phyloP scores from a whole-genome alignment of 192 early-diverging fungal species.

The Coemansia sp. region DNA sequence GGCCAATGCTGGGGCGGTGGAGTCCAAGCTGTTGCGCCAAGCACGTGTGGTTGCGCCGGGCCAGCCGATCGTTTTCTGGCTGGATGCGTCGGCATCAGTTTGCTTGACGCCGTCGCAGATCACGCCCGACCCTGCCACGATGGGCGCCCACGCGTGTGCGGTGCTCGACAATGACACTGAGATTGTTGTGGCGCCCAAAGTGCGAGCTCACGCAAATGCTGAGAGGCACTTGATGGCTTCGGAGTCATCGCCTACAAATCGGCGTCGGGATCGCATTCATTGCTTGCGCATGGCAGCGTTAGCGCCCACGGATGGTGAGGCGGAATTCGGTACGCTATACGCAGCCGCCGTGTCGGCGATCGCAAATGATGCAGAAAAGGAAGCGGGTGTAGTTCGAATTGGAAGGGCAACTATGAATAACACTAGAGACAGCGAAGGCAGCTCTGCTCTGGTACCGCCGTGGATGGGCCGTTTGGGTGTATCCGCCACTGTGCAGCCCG shows the following conservation, averaged over 20 bases:
- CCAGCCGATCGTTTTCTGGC: constrained; percentile 75
- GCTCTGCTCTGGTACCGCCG: not conserved
- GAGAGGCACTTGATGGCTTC: constrained; percentile 9
- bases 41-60: constrained; percentile 64
- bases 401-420: not conserved
- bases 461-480: constrained; percentile 21
- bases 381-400: not conserved
- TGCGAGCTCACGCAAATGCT: constrained; percentile 32
- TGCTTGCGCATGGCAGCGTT: constrained; percentile 32
- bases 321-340: constrained; percentile 36
- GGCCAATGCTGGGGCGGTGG: constrained; percentile 72
- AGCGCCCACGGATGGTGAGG: constrained; percentile 14
- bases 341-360: constrained; percentile 24
- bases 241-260: not conserved
- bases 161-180: constrained; percentile 68
- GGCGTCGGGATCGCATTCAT: not conserved
- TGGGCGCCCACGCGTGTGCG: constrained; percentile 32
- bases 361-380: constrained; percentile 24
- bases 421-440: not conserved
- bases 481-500: constrained; percentile 31
- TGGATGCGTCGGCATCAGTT: constrained; percentile 65
- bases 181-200: constrained; percentile 72
- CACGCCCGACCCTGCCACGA: constrained; percentile 29
- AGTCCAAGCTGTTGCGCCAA: constrained; percentile 68
- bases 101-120: constrained; percentile 51